phyloP scores from a whole-genome alignment of 495 filamentous ascomycete genomes.

The Achaetomiella virescens region DNA sequence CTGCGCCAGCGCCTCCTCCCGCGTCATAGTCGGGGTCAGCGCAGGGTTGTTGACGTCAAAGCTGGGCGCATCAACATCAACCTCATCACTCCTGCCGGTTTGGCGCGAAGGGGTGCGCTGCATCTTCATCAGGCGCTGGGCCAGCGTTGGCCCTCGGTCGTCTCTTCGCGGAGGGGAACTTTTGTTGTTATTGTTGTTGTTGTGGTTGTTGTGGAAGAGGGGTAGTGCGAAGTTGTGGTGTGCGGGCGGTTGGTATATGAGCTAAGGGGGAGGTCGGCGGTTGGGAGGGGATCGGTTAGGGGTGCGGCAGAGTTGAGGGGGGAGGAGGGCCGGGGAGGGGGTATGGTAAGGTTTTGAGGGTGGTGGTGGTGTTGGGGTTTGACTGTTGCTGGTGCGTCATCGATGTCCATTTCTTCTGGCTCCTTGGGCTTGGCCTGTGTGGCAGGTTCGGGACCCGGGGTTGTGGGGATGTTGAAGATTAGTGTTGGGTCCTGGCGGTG shows the following conservation, averaged over 20 bases:
- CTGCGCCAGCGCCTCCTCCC: constrained; percentile 52
- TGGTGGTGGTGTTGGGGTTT: background rate
- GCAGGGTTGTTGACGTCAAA: constrained; percentile 46
- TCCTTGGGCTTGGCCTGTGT: background rate
- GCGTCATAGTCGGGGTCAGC: constrained; percentile 49
- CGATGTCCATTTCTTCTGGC: background rate
- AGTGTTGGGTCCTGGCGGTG: constrained; percentile 28
- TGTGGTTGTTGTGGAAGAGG: constrained; percentile 18
- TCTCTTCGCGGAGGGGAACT: constrained; percentile 40
- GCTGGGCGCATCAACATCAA: constrained; percentile 19
- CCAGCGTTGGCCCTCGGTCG: constrained; percentile 20
- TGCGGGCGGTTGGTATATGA: background rate
- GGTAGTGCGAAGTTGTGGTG: constrained; percentile 35
- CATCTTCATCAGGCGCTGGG: constrained; percentile 20
- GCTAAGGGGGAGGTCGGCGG: background rate
- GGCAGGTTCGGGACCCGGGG: constrained; percentile 16
- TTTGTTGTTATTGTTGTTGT: constrained; percentile 43
- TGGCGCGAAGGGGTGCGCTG: constrained; percentile 32
- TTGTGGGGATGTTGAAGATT: constrained; percentile 34
- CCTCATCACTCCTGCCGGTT: background rate
- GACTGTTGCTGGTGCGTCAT: background rate
- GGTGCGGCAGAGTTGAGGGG: background rate
- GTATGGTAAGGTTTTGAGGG: background rate
- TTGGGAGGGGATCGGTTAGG: background rate
- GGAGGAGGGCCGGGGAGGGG: background rate